Percentiles rank a stretch among this genome's conserved stretches.
phyloP scores from a whole-genome alignment of 108 stramenopile species.

The Skeletonema grethae region DNA sequence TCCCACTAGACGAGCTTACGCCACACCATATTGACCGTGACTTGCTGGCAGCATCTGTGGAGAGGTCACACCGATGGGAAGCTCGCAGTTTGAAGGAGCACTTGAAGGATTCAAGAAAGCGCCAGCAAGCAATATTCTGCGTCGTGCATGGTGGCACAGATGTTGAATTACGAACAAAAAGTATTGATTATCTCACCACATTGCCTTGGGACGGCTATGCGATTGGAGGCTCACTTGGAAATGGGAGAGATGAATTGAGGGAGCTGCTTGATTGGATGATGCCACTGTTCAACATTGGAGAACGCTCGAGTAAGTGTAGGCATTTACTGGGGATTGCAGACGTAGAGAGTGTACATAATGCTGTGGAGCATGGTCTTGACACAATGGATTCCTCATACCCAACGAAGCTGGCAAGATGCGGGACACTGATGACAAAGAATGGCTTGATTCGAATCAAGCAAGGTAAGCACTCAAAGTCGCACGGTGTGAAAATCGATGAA shows the following conservation, averaged over 20 bases:
- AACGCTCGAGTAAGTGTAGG: constrained; percentile 44
- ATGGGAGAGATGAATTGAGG: constrained; percentile 55
- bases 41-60: constrained; percentile 35
- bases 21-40: constrained; percentile 47
- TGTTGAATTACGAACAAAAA: constrained; percentile 43
- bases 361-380: constrained; percentile 51
- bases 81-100: constrained; percentile 54
- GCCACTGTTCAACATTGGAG: constrained; percentile 38
- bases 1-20: constrained; percentile 62
- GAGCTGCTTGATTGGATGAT: constrained; percentile 52
- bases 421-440: constrained; percentile 52
- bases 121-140: constrained; percentile 63
- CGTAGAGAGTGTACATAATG: constrained; percentile 35
- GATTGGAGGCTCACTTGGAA: constrained; percentile 61
- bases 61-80: constrained; percentile 64
- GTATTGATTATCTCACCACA: constrained; percentile 55
- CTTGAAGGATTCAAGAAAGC: constrained; percentile 36
- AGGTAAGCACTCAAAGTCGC: constrained; percentile 32
- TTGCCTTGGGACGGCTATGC: constrained; percentile 67
- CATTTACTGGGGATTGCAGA: constrained; percentile 70
- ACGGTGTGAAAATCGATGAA: constrained; percentile 43
- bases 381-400: constrained; percentile 66
- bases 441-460: constrained; percentile 50
- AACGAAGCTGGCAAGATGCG: constrained; percentile 61
- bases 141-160: constrained; percentile 68